Evolutionary conservation across 2,329 filamentous ascomycete genomes (phyloP).

Genomic region (Talaromyces sp.): DNA sequence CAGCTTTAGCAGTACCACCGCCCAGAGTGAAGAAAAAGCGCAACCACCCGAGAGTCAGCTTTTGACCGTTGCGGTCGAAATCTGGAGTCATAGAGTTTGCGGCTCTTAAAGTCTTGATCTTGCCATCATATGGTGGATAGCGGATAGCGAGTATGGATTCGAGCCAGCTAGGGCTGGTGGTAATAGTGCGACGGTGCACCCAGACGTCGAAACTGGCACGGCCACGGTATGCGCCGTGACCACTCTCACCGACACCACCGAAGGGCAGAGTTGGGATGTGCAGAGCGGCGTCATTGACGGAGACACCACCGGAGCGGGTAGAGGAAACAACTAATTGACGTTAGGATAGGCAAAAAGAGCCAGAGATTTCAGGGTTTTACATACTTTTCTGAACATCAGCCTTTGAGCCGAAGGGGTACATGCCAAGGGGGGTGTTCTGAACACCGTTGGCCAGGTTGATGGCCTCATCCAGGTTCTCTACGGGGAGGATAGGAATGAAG

Average conservation of each 20-base stretch:
- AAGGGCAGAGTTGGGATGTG: conserved; percentile 76
- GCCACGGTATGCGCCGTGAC: conserved; percentile 76
- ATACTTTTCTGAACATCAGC: conserved; percentile 73
- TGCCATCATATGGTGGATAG: conserved; percentile 64
- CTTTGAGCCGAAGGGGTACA: conserved; percentile 84
- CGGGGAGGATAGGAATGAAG: conserved; percentile 79
- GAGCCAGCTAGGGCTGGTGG: conserved; percentile 63
- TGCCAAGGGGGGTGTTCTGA: conserved; percentile 77
- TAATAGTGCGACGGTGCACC: conserved; percentile 62
- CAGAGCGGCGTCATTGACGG: conserved; percentile 62
- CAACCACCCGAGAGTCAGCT: conserved; percentile 42
- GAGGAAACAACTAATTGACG: conserved; percentile 56
- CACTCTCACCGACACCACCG: conserved; percentile 80
- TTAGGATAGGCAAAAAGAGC: background rate
- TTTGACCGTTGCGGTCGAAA: conserved; percentile 61
- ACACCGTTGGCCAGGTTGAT: conserved; percentile 79
- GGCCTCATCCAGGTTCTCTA: conserved; percentile 80
- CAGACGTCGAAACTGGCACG: conserved; percentile 68
- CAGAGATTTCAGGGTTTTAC: conserved; percentile 22
- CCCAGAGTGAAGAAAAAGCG: conserved; percentile 45
- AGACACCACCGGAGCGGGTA: conserved; percentile 69
- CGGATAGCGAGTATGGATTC: conserved; percentile 59
- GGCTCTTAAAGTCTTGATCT: conserved; percentile 54
- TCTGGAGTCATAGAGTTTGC: conserved; percentile 59
- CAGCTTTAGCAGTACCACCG: conserved; percentile 42